Conservation (phyloP, 805 yeast genomes). For the Blastobotrys parvus region DNA sequence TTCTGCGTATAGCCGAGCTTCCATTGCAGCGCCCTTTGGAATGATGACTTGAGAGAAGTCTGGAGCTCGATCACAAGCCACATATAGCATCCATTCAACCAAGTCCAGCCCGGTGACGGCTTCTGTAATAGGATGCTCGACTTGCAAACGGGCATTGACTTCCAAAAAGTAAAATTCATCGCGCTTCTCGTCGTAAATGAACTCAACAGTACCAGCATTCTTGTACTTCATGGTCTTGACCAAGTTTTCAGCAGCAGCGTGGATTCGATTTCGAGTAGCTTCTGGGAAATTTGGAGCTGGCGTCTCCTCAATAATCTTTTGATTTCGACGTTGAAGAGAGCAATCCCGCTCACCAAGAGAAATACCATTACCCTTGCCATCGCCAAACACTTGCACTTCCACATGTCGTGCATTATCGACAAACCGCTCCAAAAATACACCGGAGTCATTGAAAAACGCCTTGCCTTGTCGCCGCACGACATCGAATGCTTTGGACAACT, state of each 20-base stretch:
- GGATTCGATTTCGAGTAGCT: constrained; percentile 62
- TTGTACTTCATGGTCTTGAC: constrained; percentile 81
- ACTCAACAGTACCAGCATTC: constrained; percentile 97
- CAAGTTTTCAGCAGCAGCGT: constrained; percentile 75
- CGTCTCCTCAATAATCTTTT: constrained; percentile 92
- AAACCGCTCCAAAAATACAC: constrained; percentile 90
- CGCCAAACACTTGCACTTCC: constrained; percentile 94
- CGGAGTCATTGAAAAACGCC: constrained; percentile 89
- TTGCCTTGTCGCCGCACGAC: constrained; percentile 92
- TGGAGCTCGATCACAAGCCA: constrained; percentile 87
- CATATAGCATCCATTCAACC: constrained; percentile 92
- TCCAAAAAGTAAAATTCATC: constrained; percentile 92
- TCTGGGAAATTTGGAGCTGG: constrained; percentile 94
- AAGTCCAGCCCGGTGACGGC: constrained; percentile 89
- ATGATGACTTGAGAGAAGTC: constrained; percentile 53
- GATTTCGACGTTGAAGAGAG: constrained; percentile 94
- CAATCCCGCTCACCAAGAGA: constrained; percentile 97
- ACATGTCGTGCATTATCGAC: constrained; percentile 95
- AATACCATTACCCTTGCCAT: constrained; percentile 86
- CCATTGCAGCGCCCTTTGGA: constrained; percentile 87
- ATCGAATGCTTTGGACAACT: constrained; percentile 75
- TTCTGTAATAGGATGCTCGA: constrained; percentile 96
- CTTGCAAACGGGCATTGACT: constrained; percentile 94
- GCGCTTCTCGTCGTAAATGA: constrained; percentile 76
- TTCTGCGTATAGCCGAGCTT: constrained; percentile 93